These are phyloP conservation scores for Ogataea methanolica DNA, from an alignment of 805 yeast genomes.

Conservation along the genomic window DNA sequence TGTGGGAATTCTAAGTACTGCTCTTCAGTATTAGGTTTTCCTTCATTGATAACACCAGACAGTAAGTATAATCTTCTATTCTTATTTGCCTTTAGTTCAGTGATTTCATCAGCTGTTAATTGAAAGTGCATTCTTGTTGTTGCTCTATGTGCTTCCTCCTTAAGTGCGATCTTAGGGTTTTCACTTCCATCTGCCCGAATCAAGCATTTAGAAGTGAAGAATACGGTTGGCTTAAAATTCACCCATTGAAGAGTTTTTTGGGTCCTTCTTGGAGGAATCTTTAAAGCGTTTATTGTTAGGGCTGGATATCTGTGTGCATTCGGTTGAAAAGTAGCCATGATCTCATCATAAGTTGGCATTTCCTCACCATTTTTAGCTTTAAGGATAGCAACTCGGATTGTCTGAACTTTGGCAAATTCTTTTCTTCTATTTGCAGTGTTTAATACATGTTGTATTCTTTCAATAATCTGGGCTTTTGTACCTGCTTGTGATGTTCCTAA, in stretches of 20 bases:
- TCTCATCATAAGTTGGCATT: too few relatives aligned
- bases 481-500: background rate
- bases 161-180: slow-evolving; percentile 40
- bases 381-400: too few relatives aligned
- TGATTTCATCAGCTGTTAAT: slow-evolving; percentile 39
- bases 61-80: slow-evolving; percentile 44
- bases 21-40: slow-evolving; percentile 12
- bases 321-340: too few relatives aligned
- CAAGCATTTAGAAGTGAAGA: slow-evolving; percentile 44
- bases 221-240: slow-evolving; percentile 51
- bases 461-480: background rate
- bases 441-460: background rate
- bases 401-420: slow-evolving; percentile 32
- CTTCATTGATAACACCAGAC: slow-evolving; percentile 42
- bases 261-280: background rate
- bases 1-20: slow-evolving; percentile 58
- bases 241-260: slow-evolving; percentile 24
- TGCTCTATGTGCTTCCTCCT: slow-evolving; percentile 42
- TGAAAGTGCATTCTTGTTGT: slow-evolving; percentile 38
- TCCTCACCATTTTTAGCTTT: too few relatives aligned
- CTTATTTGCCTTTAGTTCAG: slow-evolving; percentile 28
- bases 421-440: background rate
- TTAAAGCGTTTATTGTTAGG: slow-evolving; percentile 40
- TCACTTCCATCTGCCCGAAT: slow-evolving; percentile 32
- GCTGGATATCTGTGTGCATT: slow-evolving; percentile 35